Evolutionary conservation across 2,329 filamentous ascomycete genomes (phyloP).

Genomic region (Cladosporium sp.): DNA sequence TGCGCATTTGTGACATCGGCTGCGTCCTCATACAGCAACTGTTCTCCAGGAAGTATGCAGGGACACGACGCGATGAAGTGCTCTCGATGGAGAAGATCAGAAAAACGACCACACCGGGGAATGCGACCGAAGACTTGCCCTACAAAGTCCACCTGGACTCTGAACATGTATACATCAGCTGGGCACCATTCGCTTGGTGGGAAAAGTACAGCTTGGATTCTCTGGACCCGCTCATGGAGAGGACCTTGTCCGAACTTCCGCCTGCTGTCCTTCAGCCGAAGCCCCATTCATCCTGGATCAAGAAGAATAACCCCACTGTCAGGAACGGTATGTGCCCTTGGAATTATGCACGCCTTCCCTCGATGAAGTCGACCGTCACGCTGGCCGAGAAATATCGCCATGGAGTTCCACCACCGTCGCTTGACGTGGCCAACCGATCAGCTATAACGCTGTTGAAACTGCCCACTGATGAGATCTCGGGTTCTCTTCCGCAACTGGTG

Average conservation of each 20-base stretch:
- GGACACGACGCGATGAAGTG: background rate
- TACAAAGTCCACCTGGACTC: background rate
- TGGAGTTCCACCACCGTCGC: background rate
- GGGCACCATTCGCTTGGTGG: background rate
- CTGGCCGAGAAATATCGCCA: background rate
- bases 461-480: background rate
- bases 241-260: background rate
- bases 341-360: background rate
- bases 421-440: background rate
- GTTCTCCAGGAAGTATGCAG: background rate
- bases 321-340: background rate
- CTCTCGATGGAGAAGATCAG: background rate
- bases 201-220: background rate
- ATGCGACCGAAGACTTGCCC: background rate
- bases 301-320: background rate
- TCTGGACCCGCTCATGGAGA: background rate
- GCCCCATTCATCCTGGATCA: background rate
- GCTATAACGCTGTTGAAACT: background rate
- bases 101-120: background rate
- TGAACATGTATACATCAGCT: background rate
- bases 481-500: background rate
- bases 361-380: background rate
- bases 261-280: background rate
- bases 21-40: background rate
- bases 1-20: background rate